Conservation (phyloP, 2,329 filamentous ascomycete genomes). For the Curvularia eragrostidis region DNA sequence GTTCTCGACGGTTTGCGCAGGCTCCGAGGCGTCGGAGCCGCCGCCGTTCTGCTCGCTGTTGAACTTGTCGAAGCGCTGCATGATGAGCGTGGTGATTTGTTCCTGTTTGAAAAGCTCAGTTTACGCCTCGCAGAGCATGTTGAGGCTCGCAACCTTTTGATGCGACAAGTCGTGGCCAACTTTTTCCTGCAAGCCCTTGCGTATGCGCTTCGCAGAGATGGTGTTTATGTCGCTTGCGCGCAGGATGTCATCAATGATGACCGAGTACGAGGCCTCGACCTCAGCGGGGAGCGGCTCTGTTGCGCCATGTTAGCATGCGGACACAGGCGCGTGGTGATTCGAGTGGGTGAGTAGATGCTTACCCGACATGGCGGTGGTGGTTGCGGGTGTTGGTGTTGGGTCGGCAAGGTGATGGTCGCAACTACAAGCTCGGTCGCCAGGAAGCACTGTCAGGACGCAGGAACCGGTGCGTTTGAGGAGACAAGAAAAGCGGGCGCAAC, state of each 20-base stretch:
- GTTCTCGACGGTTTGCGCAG: conserved; percentile 50
- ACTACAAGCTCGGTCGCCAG: conserved; percentile 1
- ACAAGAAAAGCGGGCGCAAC: conserved; percentile 15
- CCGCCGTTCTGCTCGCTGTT: conserved; percentile 45
- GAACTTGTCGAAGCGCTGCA: conserved; percentile 59
- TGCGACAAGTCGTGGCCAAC: conserved; percentile 67
- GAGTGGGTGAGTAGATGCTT: conserved; percentile 16
- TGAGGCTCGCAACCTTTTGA: conserved; percentile 61
- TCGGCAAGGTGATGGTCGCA: conserved; percentile 5
- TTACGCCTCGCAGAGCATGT: background rate
- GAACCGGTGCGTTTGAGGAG: background rate
- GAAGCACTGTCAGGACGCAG: conserved; percentile 7
- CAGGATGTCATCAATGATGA: conserved; percentile 69
- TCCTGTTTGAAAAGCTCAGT: conserved; percentile 44
- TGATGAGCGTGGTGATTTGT: conserved; percentile 56
- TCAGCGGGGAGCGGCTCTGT: conserved; percentile 54
- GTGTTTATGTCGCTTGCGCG: conserved; percentile 66
- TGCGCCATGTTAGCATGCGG: conserved; percentile 20
- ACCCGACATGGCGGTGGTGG: conserved; percentile 43
- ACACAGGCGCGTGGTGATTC: conserved; percentile 8
- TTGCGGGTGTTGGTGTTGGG: conserved; percentile 28
- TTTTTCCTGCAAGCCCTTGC: conserved; percentile 66
- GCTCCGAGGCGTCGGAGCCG: conserved; percentile 43
- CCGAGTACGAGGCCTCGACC: conserved; percentile 58
- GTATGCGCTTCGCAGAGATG: conserved; percentile 70